Evolutionary conservation across 306 rosid species (phyloP), one percentile per base, ranked within the genome.

Genomic region (Delonix regia): DNA sequence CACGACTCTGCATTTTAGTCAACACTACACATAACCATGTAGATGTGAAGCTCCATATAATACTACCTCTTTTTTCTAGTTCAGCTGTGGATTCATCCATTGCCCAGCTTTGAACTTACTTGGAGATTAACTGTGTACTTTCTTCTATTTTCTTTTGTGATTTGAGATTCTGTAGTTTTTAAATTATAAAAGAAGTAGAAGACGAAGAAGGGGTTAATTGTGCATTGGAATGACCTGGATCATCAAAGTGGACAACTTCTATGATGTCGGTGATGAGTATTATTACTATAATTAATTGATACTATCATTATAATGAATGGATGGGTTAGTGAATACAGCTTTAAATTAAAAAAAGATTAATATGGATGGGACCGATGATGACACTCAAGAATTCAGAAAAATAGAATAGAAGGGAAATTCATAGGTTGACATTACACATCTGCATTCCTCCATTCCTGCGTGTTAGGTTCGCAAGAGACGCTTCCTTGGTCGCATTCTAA

Each of bases 311-410:
- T 3, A 22, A 60, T 39, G 74, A 83, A 64, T 53, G 73, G 78
- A 75, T 84, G 73, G 82, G 70, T 83, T 79, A 90, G 80, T 89
- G 69, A 42, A 82, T 67, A 83, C 86, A 73, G 82, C 88, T 85
- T 77, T 87, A 79, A 10, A 9, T 56, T 36, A 65, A 69, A 82
- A 83, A 74, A 69, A 66, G 68, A 74, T 60, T 74, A 75, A 75
- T 39, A 59, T 27, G 47, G 80, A 78, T 62, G 78, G 48, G 18
- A 80, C 49, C 53, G 34, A 55, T 25, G 33, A 36, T 63, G 80
- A 78, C 82, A 44, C 25, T 56, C 24, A 9, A 7, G n/a, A 52
- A 52, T 52, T 52, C 8, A 52, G 1, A 52, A 52, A 9, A 19
- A n/a, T 1, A 7, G n/a, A 52, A 18, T 0, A 7, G 25, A 8